These are phyloP conservation scores for Solanum hybrid DNA, from an alignment of 305 asterid species.

Conservation along the genomic window DNA sequence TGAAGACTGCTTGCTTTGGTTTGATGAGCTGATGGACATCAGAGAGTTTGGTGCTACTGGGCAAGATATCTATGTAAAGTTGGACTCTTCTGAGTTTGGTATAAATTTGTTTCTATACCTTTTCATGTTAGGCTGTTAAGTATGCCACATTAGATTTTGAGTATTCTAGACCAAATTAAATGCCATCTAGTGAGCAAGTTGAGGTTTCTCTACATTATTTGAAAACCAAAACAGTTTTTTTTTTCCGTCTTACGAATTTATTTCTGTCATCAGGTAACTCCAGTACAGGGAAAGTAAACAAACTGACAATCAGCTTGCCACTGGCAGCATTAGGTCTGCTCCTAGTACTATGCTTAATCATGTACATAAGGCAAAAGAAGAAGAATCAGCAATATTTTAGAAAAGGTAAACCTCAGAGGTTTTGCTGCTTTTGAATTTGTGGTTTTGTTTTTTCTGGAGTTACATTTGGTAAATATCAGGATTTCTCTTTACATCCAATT, in stretches of 20 bases:
- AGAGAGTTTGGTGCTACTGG: conserved; percentile 7
- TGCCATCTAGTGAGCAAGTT: conserved; percentile 1
- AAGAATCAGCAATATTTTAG: neutral
- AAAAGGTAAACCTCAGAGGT: neutral
- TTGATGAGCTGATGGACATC: conserved; percentile 29
- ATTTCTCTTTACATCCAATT: neutral
- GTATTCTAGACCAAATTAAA: too few relatives aligned
- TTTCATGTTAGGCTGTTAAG: neutral
- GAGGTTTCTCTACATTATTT: neutral
- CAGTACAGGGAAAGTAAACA: neutral
- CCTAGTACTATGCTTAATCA: neutral
- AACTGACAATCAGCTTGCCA: neutral
- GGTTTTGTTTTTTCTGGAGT: neutral
- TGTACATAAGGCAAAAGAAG: neutral
- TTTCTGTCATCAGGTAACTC: neutral
- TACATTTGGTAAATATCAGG: neutral
- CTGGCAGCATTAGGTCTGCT: neutral
- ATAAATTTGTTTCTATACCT: neutral
- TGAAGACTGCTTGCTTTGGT: conserved; percentile 38
- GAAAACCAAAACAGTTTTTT: neutral
- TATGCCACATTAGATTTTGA: neutral
- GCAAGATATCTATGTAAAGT: conserved; percentile 20
- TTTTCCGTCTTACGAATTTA: neutral
- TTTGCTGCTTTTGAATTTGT: neutral
- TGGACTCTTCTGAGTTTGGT: conserved; percentile 17